A percentile compares a stretch with the other conserved stretches of the same genome.
Conservation (phyloP, 768 basidiomycete genomes). For the Epithele typhae region DNA sequence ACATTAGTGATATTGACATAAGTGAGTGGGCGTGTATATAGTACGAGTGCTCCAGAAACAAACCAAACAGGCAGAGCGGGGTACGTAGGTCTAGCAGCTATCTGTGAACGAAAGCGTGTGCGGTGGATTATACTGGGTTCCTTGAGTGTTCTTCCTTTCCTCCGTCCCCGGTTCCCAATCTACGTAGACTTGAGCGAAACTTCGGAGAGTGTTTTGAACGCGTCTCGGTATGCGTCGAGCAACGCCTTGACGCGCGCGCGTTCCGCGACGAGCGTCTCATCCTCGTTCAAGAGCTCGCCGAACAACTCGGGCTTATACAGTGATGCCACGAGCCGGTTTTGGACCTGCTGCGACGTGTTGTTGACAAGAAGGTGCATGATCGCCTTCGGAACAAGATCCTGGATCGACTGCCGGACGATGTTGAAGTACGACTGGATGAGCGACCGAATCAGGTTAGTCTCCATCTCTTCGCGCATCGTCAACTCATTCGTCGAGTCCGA, state of each 20-base stretch:
- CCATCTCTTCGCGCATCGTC: slow-evolving; percentile 90
- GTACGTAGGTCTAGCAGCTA: no score
- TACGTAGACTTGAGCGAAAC: slow-evolving; percentile 66
- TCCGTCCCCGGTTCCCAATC: neutral
- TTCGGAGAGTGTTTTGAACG: slow-evolving; percentile 83
- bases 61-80: no score
- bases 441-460: slow-evolving; percentile 89
- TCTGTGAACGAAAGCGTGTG: neutral
- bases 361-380: slow-evolving; percentile 99
- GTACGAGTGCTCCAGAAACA: no score
- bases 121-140: neutral
- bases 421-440: slow-evolving; percentile 94
- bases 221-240: slow-evolving; percentile 94
- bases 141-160: neutral
- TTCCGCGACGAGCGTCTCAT: slow-evolving; percentile 92
- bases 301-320: slow-evolving; percentile 96
- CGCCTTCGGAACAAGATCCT: slow-evolving; percentile 95
- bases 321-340: slow-evolving; percentile 91
- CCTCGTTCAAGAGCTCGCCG: slow-evolving; percentile 87
- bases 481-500: slow-evolving; percentile 59
- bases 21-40: no score
- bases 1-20: no score
- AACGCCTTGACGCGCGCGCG: slow-evolving; percentile 89
- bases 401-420: slow-evolving; percentile 94
- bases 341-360: slow-evolving; percentile 92